These are phyloP conservation scores for Kondoa malvinella DNA, from an alignment of 768 basidiomycete species.

Conservation along the genomic window DNA sequence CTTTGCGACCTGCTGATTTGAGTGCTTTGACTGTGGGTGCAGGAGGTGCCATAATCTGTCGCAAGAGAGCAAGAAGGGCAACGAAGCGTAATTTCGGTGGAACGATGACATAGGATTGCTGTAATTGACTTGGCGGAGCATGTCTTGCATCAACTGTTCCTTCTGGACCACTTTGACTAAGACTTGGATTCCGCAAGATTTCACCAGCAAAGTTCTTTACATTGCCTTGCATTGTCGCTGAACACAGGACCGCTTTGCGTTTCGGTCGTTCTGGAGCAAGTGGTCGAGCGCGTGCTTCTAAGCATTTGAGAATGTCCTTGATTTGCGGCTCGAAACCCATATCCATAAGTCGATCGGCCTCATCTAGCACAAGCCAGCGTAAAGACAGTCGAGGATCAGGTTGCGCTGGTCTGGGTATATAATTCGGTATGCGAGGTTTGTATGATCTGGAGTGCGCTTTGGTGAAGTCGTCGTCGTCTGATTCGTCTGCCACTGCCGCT, in stretches of 20 bases:
- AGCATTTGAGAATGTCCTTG: constrained; percentile 63
- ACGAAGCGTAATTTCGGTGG: constrained; percentile 92
- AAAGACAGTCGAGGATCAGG: constrained; percentile 11
- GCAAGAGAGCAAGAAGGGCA: constrained; percentile 65
- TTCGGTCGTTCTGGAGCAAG: constrained; percentile 27
- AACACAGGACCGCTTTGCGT: constrained; percentile 78
- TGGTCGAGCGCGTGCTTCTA: constrained; percentile 44
- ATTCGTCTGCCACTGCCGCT: constrained; percentile 8
- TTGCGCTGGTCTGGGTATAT: neutral
- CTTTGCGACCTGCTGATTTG: constrained; percentile 40
- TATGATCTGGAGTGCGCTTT: constrained; percentile 18
- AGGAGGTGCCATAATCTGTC: constrained; percentile 41
- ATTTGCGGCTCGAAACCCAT: constrained; percentile 95
- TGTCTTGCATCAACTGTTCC: constrained; percentile 24
- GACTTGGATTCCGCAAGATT: constrained; percentile 56
- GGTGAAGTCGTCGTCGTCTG: constrained; percentile 15
- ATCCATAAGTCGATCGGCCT: constrained; percentile 94
- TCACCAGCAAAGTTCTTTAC: constrained; percentile 83
- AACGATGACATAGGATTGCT: constrained; percentile 74
- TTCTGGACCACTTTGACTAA: constrained; percentile 57
- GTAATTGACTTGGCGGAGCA: constrained; percentile 74
- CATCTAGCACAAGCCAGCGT: constrained; percentile 89
- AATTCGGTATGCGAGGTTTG: constrained; percentile 43
- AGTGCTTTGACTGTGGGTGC: constrained; percentile 33
- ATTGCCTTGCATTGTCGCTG: constrained; percentile 86